Evolutionary conservation across 192 early-diverging fungal species (phyloP).

Genomic region (Dispira parvispora): DNA sequence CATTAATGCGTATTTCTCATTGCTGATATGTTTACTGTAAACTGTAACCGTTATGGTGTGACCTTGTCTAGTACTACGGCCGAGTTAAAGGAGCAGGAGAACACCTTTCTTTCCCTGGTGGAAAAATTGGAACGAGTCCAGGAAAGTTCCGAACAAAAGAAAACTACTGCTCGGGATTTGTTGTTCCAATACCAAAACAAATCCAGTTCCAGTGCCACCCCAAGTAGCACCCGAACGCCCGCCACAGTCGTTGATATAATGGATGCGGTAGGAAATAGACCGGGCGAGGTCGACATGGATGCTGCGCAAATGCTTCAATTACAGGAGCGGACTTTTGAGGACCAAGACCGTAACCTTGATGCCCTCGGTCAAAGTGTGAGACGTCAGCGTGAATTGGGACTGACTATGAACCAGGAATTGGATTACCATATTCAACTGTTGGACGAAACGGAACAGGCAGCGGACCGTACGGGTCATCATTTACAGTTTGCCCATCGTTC

Average conservation of each 20-base stretch:
- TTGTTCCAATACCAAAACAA: no score
- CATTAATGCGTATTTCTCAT: not conserved
- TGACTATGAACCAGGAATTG: constrained; percentile 58
- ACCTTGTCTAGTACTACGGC: constrained; percentile 17
- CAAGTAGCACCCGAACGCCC: no score
- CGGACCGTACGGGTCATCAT: constrained; percentile 32
- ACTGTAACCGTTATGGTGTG: not conserved
- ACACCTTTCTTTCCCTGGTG: constrained; percentile 40
- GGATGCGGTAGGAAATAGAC: no score
- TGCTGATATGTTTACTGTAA: not conserved
- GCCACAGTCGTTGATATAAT: no score
- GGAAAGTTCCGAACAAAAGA: constrained; percentile 16
- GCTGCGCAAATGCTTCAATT: constrained; percentile 8
- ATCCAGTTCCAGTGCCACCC: no score
- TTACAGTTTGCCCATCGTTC: not conserved
- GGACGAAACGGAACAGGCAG: constrained; percentile 49
- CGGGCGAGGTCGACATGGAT: not conserved
- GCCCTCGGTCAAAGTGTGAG: constrained; percentile 34
- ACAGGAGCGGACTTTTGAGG: constrained; percentile 18
- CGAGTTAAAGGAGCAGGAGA: constrained; percentile 41
- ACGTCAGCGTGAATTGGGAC: constrained; percentile 51
- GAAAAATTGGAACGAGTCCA: constrained; percentile 43
- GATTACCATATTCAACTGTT: constrained; percentile 49
- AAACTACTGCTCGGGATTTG: no score
- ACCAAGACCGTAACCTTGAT: constrained; percentile 65